Conservation (phyloP, 2,329 filamentous ascomycete genomes). For the Alternaria sp. region DNA sequence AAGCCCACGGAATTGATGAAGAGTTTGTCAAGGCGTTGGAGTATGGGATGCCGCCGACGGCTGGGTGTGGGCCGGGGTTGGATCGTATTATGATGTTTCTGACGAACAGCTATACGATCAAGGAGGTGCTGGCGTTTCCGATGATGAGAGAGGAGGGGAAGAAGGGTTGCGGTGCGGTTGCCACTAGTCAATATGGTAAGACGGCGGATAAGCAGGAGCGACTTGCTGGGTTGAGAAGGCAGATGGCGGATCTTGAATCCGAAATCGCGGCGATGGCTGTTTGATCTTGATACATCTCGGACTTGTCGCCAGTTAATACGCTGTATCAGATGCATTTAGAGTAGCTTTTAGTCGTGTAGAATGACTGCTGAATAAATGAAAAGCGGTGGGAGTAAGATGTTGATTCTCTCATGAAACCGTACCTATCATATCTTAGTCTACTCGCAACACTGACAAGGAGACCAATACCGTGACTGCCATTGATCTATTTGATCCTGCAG, state of each 20-base stretch:
- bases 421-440: not conserved
- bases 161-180: not conserved
- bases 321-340: not conserved
- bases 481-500: not conserved
- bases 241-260: not conserved
- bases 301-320: not conserved
- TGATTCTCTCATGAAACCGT: not conserved
- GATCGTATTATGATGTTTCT: conserved; percentile 95
- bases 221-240: not conserved
- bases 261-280: not conserved
- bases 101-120: conserved; percentile 94
- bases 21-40: conserved; percentile 92
- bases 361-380: not conserved
- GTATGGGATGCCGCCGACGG: conserved; percentile 87
- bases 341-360: not conserved
- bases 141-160: conserved; percentile 82
- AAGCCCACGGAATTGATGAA: conserved; percentile 95
- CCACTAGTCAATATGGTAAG: not conserved
- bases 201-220: not conserved
- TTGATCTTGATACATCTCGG: not conserved
- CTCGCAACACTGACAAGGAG: not conserved
- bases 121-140: conserved; percentile 95
- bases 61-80: conserved; percentile 95
- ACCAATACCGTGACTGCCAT: not conserved
- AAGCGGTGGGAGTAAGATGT: not conserved